Evolutionary conservation across 2,329 filamentous ascomycete genomes (phyloP).

Genomic region (Coleophoma cylindrospora): DNA sequence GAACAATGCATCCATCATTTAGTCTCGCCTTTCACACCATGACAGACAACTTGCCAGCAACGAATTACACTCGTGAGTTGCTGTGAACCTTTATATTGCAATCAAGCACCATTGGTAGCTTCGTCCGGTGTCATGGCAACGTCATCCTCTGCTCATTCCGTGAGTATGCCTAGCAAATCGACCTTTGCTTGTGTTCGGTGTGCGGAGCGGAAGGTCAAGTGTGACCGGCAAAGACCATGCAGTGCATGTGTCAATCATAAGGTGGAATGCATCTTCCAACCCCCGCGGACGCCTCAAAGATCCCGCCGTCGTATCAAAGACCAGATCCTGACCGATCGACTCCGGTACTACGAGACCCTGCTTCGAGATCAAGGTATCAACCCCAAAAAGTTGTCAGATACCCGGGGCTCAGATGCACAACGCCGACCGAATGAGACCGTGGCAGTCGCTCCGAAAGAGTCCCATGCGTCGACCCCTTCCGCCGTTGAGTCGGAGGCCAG

Average conservation of each 20-base stretch:
- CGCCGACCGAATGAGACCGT: not conserved
- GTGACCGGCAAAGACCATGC: slow-evolving; percentile 67
- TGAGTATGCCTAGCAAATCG: not conserved
- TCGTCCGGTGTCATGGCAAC: not conserved
- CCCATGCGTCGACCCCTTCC: not conserved
- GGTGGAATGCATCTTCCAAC: slow-evolving; percentile 55
- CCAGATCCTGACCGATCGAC: slow-evolving; percentile 12
- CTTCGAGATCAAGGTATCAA: slow-evolving; percentile 19
- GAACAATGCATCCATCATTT: not conserved
- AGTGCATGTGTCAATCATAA: slow-evolving; percentile 59
- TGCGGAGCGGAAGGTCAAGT: slow-evolving; percentile 58
- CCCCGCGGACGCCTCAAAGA: slow-evolving; percentile 60
- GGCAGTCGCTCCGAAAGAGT: not conserved
- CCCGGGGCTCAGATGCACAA: slow-evolving; percentile 1
- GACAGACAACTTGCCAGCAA: not conserved
- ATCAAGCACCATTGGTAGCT: not conserved
- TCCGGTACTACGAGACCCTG: slow-evolving; percentile 19
- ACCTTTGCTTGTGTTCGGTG: slow-evolving; percentile 8
- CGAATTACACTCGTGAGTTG: not conserved
- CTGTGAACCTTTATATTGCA: not conserved
- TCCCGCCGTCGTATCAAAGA: slow-evolving; percentile 1
- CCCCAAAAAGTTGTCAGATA: slow-evolving; percentile 4
- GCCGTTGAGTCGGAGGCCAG: not conserved
- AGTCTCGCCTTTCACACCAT: not conserved
- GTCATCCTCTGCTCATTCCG: not conserved